Conservation (phyloP, 768 basidiomycete genomes). For the Leccinum incarnatum region DNA sequence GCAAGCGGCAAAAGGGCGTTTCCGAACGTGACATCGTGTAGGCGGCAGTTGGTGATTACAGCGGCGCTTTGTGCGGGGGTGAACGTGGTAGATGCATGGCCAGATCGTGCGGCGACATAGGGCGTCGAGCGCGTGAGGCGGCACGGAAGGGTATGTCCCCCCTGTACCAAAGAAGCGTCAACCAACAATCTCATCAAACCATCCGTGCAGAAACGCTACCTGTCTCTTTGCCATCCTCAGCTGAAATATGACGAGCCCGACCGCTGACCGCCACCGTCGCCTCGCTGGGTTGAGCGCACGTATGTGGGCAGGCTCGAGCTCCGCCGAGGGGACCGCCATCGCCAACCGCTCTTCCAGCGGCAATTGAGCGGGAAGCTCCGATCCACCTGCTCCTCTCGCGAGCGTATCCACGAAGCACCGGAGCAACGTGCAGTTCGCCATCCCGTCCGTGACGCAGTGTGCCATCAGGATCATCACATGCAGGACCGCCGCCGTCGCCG, state of each 20-base stretch:
- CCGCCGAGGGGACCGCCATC: constrained; percentile 38
- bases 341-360: constrained; percentile 40
- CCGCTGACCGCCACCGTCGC: constrained; percentile 46
- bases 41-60: constrained; percentile 40
- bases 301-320: constrained; percentile 33
- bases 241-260: constrained; percentile 36
- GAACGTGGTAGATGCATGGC: constrained; percentile 22
- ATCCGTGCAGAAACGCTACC: constrained; percentile 28
- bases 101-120: constrained; percentile 37
- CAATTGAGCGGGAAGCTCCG: constrained; percentile 10
- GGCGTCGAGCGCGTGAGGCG: constrained; percentile 35
- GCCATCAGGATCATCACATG: constrained; percentile 45
- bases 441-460: constrained; percentile 52
- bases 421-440: constrained; percentile 39
- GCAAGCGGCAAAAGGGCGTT: constrained; percentile 47
- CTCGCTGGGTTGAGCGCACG: constrained; percentile 33
- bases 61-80: constrained; percentile 28
- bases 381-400: background rate
- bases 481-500: constrained; percentile 33
- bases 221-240: constrained; percentile 33
- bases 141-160: constrained; percentile 56
- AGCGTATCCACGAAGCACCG: constrained; percentile 48
- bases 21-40: constrained; percentile 47
- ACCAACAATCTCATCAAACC: background rate
- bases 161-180: constrained; percentile 34